These are phyloP conservation scores for Isatis lusitanica DNA, from an alignment of 441 rosid species.

Conservation along the genomic window DNA sequence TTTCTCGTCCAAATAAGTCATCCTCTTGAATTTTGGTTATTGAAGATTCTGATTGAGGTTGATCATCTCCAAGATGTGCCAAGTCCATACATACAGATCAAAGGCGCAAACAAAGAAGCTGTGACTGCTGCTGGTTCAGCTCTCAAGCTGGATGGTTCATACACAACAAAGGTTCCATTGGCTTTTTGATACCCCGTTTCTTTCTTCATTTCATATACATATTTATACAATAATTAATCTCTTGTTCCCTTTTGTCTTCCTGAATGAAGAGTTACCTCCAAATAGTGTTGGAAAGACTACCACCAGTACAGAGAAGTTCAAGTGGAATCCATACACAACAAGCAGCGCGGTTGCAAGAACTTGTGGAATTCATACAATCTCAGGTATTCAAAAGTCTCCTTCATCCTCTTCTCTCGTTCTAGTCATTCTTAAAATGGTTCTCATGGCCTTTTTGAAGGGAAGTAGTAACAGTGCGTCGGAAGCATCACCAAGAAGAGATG, in stretches of 20 bases:
- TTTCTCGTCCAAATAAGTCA: slow-evolving; percentile 12
- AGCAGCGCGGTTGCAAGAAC: slow-evolving; percentile 87
- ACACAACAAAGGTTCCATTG: slow-evolving; percentile 85
- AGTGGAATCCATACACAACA: slow-evolving; percentile 78
- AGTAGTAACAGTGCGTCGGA: slow-evolving; percentile 71
- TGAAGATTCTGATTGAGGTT: slow-evolving; percentile 88
- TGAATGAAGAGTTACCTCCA: slow-evolving; percentile 78
- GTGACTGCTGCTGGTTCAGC: slow-evolving; percentile 93
- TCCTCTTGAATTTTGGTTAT: slow-evolving; percentile 10
- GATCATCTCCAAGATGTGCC: slow-evolving; percentile 88
- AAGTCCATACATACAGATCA: slow-evolving; percentile 86
- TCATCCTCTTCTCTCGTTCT: neutral
- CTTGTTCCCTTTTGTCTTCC: neutral
- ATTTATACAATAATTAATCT: neutral
- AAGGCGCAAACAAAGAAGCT: slow-evolving; percentile 94
- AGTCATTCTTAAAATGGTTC: slow-evolving; percentile 11
- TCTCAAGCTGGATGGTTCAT: slow-evolving; percentile 85
- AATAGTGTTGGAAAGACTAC: slow-evolving; percentile 84
- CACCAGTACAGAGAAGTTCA: slow-evolving; percentile 67
- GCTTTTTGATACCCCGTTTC: neutral
- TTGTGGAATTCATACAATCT: slow-evolving; percentile 86
- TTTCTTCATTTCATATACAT: neutral
- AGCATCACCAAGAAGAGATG: slow-evolving; percentile 77
- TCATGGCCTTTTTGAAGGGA: slow-evolving; percentile 47
- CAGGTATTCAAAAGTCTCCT: slow-evolving; percentile 55